A percentile compares a stretch with the other conserved stretches of the same genome.
Conservation (phyloP, 2,329 filamentous ascomycete genomes). For the Colletotrichum sojae region DNA sequence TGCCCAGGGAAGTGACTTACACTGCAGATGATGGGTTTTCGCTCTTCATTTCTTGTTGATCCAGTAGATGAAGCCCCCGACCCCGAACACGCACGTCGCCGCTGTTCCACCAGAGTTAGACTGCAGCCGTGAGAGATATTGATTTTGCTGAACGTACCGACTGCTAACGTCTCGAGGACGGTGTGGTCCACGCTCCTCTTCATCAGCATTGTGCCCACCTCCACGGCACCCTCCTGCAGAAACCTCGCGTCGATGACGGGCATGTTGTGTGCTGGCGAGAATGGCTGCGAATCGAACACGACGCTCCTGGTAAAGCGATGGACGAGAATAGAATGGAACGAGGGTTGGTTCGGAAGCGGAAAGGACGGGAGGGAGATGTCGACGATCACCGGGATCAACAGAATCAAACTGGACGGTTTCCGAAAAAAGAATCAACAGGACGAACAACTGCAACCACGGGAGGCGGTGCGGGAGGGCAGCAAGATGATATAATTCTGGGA, state of each 20-base stretch:
- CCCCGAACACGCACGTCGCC: slow-evolving; percentile 26
- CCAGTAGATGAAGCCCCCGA: slow-evolving; percentile 38
- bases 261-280: neutral
- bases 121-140: too few species aligned
- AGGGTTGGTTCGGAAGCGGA: neutral
- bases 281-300: too few species aligned
- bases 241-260: slow-evolving; percentile 33
- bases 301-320: neutral
- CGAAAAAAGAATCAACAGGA: neutral
- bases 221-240: slow-evolving; percentile 25
- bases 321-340: neutral
- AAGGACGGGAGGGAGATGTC: slow-evolving; percentile 5
- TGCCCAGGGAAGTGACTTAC: neutral
- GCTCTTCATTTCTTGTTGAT: slow-evolving; percentile 23
- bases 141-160: slow-evolving; percentile 3
- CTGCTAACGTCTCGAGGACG: slow-evolving; percentile 35
- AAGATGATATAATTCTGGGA: neutral
- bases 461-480: neutral
- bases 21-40: neutral
- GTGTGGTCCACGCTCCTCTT: slow-evolving; percentile 37
- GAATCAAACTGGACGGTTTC: neutral
- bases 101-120: neutral
- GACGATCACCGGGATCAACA: slow-evolving; percentile 35
- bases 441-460: neutral
- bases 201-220: slow-evolving; percentile 31